phyloP scores from a whole-genome alignment of 2,329 filamentous ascomycete species.

The Blastomyces gilchristii region DNA sequence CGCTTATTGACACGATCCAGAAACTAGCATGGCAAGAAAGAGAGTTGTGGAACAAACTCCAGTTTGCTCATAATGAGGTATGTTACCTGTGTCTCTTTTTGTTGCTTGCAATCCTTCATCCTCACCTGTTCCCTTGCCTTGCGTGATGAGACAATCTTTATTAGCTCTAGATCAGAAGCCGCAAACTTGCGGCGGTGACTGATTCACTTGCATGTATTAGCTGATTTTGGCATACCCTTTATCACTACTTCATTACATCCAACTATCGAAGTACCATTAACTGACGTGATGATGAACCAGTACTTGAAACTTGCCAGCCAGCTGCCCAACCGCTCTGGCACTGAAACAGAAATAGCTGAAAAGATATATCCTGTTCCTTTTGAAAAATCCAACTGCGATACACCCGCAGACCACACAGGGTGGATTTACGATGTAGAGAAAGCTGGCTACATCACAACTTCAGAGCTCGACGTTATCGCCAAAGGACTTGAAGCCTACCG shows the following conservation, averaged over 20 bases:
- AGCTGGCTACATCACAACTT: slow-evolving; percentile 11
- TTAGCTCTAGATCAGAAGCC: slow-evolving; percentile 84
- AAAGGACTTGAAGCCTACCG: slow-evolving; percentile 34
- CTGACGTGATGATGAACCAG: slow-evolving; percentile 24
- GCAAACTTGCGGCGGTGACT: slow-evolving; percentile 49
- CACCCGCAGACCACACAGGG: slow-evolving; percentile 8
- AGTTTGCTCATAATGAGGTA: slow-evolving; percentile 35
- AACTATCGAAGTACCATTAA: slow-evolving; percentile 7
- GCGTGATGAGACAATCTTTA: slow-evolving; percentile 41
- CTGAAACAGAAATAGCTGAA: slow-evolving; percentile 5
- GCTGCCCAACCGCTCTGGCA: slow-evolving; percentile 21
- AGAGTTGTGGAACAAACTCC: slow-evolving; percentile 28
- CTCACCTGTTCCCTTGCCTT: slow-evolving; percentile 15
- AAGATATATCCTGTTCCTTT: slow-evolving; percentile 5
- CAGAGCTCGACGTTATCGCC: slow-evolving; percentile 25
- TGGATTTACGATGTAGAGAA: slow-evolving; percentile 15
- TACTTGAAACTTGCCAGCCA: slow-evolving; percentile 28
- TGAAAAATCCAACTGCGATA: slow-evolving; percentile 1
- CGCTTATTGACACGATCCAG: slow-evolving; percentile 33
- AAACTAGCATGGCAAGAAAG: slow-evolving; percentile 32
- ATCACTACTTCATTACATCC: slow-evolving; percentile 7
- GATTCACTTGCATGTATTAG: slow-evolving; percentile 46
- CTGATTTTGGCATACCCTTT: slow-evolving; percentile 35
- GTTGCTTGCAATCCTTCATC: background rate
- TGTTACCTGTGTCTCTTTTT: slow-evolving; percentile 12